Evolutionary conservation across 192 early-diverging fungal genomes (phyloP).

Genomic region (Piromyces finnis): DNA sequence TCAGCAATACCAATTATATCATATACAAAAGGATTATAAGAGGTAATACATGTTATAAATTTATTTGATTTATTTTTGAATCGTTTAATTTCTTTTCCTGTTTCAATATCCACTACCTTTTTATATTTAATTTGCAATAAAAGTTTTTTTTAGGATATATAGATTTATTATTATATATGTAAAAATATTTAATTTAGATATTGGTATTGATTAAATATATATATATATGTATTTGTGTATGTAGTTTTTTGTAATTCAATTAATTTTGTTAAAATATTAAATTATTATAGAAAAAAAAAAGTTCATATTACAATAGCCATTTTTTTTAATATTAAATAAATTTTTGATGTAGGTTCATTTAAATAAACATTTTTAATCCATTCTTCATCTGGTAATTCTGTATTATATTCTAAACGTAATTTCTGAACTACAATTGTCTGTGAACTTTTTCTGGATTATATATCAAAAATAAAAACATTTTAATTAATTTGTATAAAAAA

Average conservation of each 20-base stretch:
- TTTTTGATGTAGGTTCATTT: neutral
- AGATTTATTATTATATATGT: no score
- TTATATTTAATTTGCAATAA: no score
- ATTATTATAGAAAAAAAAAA: no score
- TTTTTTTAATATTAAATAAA: neutral
- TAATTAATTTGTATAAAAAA: no score
- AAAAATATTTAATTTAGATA: no score
- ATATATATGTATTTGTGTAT: neutral
- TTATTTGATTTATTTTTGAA: neutral
- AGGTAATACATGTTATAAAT: neutral
- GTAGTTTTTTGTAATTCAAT: no score
- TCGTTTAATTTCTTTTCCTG: neutral
- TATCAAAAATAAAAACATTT: no score
- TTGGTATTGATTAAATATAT: no score
- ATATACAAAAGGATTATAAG: neutral
- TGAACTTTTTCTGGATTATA: neutral
- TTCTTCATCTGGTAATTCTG: neutral
- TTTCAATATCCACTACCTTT: neutral
- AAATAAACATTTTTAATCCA: neutral
- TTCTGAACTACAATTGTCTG: neutral
- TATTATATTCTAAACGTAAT: neutral
- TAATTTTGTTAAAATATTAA: no score
- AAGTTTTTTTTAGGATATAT: no score
- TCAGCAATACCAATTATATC: neutral
- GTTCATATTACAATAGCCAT: neutral